These are phyloP conservation scores for Gracilaria domingensis DNA, from an alignment of 23 red algal genomes.

Conservation along the genomic window DNA sequence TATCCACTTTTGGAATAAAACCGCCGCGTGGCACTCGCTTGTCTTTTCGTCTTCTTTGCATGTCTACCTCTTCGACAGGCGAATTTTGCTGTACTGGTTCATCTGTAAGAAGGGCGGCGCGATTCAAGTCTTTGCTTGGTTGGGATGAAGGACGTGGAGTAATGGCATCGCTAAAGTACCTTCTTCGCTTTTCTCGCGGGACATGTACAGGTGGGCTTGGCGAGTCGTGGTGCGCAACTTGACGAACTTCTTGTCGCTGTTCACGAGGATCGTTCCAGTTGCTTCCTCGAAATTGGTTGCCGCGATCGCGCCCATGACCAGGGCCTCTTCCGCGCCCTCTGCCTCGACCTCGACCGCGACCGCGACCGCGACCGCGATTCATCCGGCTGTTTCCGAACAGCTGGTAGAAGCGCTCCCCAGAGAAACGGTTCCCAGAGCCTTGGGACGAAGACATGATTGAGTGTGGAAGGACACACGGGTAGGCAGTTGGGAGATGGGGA, in stretches of 20 bases:
- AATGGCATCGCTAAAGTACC: not conserved
- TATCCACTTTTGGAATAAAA: slow-evolving; percentile 32
- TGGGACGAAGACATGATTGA: slow-evolving; percentile 18
- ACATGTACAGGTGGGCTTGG: not conserved
- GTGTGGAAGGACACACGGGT: not conserved
- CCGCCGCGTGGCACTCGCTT: slow-evolving; percentile 5
- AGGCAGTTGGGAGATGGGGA: too few species aligned
- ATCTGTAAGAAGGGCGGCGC: not conserved
- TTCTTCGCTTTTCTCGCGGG: not conserved
- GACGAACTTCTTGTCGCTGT: not conserved
- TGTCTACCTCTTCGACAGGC: not conserved
- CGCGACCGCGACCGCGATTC: not conserved
- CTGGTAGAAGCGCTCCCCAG: slow-evolving; percentile 19
- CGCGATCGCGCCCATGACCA: not conserved
- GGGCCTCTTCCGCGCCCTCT: not conserved
- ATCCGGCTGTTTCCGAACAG: not conserved
- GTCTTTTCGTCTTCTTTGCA: slow-evolving; percentile 9
- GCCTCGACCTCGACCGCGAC: not conserved
- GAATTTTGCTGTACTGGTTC: not conserved
- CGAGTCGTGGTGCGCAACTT: not conserved
- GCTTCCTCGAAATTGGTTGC: not conserved
- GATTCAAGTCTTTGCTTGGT: not conserved
- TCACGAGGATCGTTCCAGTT: not conserved
- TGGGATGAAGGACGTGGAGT: not conserved
- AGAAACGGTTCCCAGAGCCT: not conserved